A percentile compares a stretch with the other conserved stretches of the same genome.
These are phyloP conservation scores for Craterostigma plantagineum DNA, from an alignment of 257 asterid species.

Conservation along the genomic window DNA sequence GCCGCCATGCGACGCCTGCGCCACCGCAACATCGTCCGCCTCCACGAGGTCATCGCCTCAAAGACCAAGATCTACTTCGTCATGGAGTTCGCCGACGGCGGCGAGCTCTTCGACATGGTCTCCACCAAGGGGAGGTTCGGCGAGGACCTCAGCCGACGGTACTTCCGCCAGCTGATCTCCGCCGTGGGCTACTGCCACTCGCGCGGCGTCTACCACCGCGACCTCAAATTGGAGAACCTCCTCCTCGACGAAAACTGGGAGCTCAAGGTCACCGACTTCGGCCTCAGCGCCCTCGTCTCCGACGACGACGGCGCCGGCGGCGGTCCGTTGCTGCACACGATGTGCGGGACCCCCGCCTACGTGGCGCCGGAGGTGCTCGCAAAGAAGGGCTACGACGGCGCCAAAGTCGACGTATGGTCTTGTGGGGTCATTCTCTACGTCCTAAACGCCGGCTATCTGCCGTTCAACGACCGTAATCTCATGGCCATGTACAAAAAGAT, in stretches of 20 bases:
- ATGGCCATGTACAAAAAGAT: slow-evolving; percentile 34
- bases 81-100: slow-evolving; percentile 30
- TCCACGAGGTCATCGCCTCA: slow-evolving; percentile 25
- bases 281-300: slow-evolving; percentile 24
- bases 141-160: slow-evolving; percentile 19
- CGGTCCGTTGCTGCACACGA: slow-evolving; percentile 27
- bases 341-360: slow-evolving; percentile 41
- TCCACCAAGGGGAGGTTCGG: slow-evolving; percentile 19
- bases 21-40: slow-evolving; percentile 19
- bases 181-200: slow-evolving; percentile 34
- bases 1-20: slow-evolving; percentile 19
- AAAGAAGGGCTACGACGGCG: slow-evolving; percentile 30
- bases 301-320: slow-evolving; percentile 11
- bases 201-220: slow-evolving; percentile 27
- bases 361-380: slow-evolving; percentile 35
- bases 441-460: slow-evolving; percentile 30
- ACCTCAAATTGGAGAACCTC: slow-evolving; percentile 28
- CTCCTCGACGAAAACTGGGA: slow-evolving; percentile 23
- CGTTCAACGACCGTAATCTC: slow-evolving; percentile 27
- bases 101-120: slow-evolving; percentile 23
- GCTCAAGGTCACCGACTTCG: slow-evolving; percentile 29
- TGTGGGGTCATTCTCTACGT: slow-evolving; percentile 34
- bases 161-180: slow-evolving; percentile 26
- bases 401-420: slow-evolving; percentile 35
- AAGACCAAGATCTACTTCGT: slow-evolving; percentile 22